These are phyloP conservation scores for Annulohypoxylon bovei DNA, from an alignment of 495 filamentous ascomycete species.

Conservation along the genomic window DNA sequence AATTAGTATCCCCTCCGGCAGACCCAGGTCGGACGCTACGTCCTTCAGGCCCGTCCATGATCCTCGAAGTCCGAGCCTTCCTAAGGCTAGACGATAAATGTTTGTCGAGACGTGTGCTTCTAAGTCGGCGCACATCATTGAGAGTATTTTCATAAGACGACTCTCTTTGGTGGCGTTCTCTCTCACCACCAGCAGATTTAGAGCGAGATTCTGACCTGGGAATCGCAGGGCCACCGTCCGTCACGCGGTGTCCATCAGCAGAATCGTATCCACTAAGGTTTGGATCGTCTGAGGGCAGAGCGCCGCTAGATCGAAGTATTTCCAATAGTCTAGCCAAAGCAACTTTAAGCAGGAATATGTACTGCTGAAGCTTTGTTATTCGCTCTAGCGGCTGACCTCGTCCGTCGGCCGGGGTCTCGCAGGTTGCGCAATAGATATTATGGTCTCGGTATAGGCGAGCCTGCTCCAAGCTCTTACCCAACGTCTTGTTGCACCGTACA, in stretches of 20 bases:
- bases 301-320: slow-evolving; percentile 82
- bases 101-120: slow-evolving; percentile 93
- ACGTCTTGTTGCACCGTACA: slow-evolving; percentile 74
- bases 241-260: slow-evolving; percentile 67
- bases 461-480: slow-evolving; percentile 70
- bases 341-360: slow-evolving; percentile 89
- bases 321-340: slow-evolving; percentile 90
- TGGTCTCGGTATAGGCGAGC: slow-evolving; percentile 72
- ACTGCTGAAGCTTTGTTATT: slow-evolving; percentile 88
- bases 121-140: slow-evolving; percentile 88
- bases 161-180: slow-evolving; percentile 66
- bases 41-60: slow-evolving; percentile 91
- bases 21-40: slow-evolving; percentile 80
- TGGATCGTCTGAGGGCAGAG: slow-evolving; percentile 82
- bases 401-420: slow-evolving; percentile 54
- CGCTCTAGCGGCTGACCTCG: slow-evolving; percentile 60
- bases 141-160: slow-evolving; percentile 95
- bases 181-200: slow-evolving; percentile 72
- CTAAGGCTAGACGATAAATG: slow-evolving; percentile 90
- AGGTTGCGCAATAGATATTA: slow-evolving; percentile 74
- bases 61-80: slow-evolving; percentile 87
- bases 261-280: slow-evolving; percentile 74
- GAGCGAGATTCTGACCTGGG: slow-evolving; percentile 76
- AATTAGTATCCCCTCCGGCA: slow-evolving; percentile 71
- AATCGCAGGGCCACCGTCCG: slow-evolving; percentile 53